phyloP scores from a whole-genome alignment of 805 yeast species.

The Kluyveromyces siamensis region DNA sequence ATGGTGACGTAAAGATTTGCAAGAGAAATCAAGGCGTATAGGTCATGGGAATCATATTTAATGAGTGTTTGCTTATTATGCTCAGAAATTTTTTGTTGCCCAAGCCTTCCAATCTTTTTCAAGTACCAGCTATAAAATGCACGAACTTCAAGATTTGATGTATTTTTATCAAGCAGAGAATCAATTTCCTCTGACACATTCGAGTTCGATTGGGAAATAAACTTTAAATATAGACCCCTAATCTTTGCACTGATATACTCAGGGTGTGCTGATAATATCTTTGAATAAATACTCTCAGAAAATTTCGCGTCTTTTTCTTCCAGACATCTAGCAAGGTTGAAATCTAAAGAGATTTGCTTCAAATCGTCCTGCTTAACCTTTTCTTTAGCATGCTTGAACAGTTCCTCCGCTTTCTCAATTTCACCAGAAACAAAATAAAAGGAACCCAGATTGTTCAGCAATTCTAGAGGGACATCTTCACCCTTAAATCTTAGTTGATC shows the following conservation, averaged over 20 bases:
- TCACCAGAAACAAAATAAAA: conserved; percentile 62
- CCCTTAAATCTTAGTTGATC: conserved; percentile 35
- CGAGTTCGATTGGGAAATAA: conserved; percentile 38
- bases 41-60: conserved; percentile 76
- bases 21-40: conserved; percentile 79
- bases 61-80: conserved; percentile 83
- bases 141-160: conserved; percentile 69
- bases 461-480: conserved; percentile 39
- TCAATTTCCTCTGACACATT: conserved; percentile 45
- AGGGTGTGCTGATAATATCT: conserved; percentile 53
- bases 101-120: conserved; percentile 33
- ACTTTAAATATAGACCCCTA: conserved; percentile 56
- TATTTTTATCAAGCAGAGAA: conserved; percentile 41
- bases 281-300: conserved; percentile 36
- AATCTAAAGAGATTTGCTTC: conserved; percentile 41
- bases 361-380: conserved; percentile 23
- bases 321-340: conserved; percentile 68
- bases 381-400: conserved; percentile 40
- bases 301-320: conserved; percentile 36
- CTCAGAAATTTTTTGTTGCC: conserved; percentile 54
- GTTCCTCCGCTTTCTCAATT: conserved; percentile 44
- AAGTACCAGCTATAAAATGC: conserved; percentile 91
- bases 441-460: conserved; percentile 80
- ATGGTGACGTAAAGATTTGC: conserved; percentile 79
- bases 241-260: conserved; percentile 66